A percentile compares a stretch with the other conserved stretches of the same genome.
phyloP scores from a whole-genome alignment of 164 flowering plant species.

The Liquidambar formosana region DNA sequence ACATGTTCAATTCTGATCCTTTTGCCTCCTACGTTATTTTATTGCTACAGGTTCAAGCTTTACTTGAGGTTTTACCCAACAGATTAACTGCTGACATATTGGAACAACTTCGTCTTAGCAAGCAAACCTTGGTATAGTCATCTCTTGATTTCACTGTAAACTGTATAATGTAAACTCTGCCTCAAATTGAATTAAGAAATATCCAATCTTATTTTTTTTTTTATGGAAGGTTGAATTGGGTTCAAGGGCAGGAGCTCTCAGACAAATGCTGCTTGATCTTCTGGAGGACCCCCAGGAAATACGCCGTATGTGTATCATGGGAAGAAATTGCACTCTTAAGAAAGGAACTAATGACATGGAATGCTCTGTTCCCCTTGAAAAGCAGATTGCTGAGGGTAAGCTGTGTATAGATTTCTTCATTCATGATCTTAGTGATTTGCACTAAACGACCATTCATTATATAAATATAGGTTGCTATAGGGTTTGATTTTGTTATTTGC shows the following conservation, averaged over 20 bases:
- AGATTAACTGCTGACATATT: slow-evolving; percentile 78
- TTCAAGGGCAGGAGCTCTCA: slow-evolving; percentile 90
- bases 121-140: slow-evolving; percentile 76
- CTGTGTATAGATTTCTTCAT: not conserved
- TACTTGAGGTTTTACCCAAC: slow-evolving; percentile 90
- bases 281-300: slow-evolving; percentile 94
- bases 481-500: slow-evolving; percentile 29
- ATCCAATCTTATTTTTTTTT: slow-evolving; percentile 3
- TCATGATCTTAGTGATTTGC: not conserved
- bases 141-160: not conserved
- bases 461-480: not conserved
- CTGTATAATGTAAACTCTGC: not conserved
- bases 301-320: slow-evolving; percentile 90
- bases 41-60: slow-evolving; percentile 67
- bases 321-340: slow-evolving; percentile 73
- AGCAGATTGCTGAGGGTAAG: slow-evolving; percentile 94
- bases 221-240: slow-evolving; percentile 81
- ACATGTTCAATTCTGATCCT: not conserved
- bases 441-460: not conserved
- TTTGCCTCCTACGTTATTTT: not conserved
- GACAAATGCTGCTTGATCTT: slow-evolving; percentile 96
- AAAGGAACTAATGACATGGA: slow-evolving; percentile 57
- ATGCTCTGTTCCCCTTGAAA: slow-evolving; percentile 75
- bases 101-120: slow-evolving; percentile 95
- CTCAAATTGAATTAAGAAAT: slow-evolving; percentile 12